These are phyloP conservation scores for Hypoxylon sp. DNA, from an alignment of 2,329 filamentous ascomycete species.

Conservation along the genomic window DNA sequence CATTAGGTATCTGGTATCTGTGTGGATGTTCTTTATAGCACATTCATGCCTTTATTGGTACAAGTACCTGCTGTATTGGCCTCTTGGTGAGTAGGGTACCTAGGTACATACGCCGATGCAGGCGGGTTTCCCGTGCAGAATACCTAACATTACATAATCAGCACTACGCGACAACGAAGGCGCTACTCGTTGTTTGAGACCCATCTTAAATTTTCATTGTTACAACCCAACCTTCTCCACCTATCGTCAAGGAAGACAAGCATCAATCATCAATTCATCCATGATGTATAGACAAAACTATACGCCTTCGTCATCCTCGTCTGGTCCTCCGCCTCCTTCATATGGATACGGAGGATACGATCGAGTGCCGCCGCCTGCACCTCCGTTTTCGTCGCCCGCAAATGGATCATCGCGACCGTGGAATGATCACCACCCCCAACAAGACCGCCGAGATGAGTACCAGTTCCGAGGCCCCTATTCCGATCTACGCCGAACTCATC, in stretches of 20 bases:
- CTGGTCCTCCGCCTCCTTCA: constrained; percentile 24
- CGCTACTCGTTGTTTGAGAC: constrained; percentile 1
- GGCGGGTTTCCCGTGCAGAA: not conserved
- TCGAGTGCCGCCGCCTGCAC: constrained; percentile 29
- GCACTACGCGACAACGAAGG: not conserved
- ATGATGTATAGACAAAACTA: constrained; percentile 40
- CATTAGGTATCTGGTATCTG: too few relatives aligned
- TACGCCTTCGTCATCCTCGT: constrained; percentile 22
- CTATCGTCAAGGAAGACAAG: not conserved
- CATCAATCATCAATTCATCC: constrained; percentile 1
- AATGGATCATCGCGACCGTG: constrained; percentile 26
- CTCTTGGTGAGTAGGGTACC: too few relatives aligned
- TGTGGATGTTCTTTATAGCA: too few relatives aligned
- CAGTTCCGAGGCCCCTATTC: constrained; percentile 50
- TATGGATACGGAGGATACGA: constrained; percentile 42
- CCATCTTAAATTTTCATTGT: constrained; percentile 14
- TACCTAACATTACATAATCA: not conserved
- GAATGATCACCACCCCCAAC: constrained; percentile 37
- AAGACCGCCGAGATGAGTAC: constrained; percentile 41
- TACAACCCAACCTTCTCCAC: constrained; percentile 16
- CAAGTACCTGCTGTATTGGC: too few relatives aligned
- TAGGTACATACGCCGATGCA: not conserved
- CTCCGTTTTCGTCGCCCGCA: constrained; percentile 21
- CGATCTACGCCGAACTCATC: constrained; percentile 44
- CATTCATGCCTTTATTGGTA: too few relatives aligned